These are phyloP conservation scores for Zea luxurians DNA, from an alignment of 176 grass and related monocot genomes.

Conservation along the genomic window DNA sequence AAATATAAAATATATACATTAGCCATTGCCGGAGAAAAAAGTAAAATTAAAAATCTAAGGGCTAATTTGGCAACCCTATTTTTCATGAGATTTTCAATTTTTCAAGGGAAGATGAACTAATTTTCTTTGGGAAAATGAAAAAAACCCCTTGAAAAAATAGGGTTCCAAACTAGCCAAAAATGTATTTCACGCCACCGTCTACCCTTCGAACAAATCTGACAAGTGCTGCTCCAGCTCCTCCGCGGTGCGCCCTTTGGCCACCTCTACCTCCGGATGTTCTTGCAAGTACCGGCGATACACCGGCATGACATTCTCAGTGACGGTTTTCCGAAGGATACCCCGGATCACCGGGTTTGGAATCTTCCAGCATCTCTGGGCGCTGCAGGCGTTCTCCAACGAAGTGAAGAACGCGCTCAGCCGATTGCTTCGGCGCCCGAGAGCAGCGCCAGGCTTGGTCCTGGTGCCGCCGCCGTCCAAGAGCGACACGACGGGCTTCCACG, in stretches of 20 bases:
- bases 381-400: conserved; percentile 42
- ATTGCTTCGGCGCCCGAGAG: neutral
- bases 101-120: too few relatives aligned
- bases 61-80: too few relatives aligned
- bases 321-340: conserved; percentile 2
- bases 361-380: conserved; percentile 45
- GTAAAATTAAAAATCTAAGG: too few relatives aligned
- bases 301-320: conserved; percentile 22
- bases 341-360: conserved; percentile 34
- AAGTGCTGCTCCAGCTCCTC: conserved; percentile 41
- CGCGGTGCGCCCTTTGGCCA: neutral
- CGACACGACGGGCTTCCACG: conserved; percentile 30
- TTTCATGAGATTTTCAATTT: too few relatives aligned
- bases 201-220: conserved; percentile 40
- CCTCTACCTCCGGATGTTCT: conserved; percentile 7
- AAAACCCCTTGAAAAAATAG: too few relatives aligned
- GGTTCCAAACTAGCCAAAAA: too few relatives aligned
- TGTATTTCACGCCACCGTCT: neutral
- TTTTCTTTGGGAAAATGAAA: too few relatives aligned
- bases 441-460: neutral
- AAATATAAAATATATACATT: too few relatives aligned
- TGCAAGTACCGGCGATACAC: conserved; percentile 30
- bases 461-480: neutral
- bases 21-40: too few relatives aligned
- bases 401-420: conserved; percentile 26